Percentiles rank a stretch among this genome's conserved stretches.
Evolutionary conservation across 352 stramenopile genomes (phyloP).

Genomic region (Labyrinthula sp.): DNA sequence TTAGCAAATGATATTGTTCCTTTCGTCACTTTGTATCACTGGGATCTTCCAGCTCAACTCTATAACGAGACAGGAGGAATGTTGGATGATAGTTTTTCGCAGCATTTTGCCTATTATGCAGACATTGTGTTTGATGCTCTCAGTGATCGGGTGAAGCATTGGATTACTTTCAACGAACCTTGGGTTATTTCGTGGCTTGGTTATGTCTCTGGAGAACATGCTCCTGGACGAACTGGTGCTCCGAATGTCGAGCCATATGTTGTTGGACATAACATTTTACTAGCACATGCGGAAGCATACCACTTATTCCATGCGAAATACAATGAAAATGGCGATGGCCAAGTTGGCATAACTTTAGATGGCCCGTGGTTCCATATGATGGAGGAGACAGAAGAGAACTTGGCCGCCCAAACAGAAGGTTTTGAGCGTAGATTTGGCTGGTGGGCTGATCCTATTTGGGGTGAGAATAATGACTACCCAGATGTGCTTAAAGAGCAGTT

Average conservation of each 20-base stretch:
- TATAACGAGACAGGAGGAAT: conserved; percentile 55
- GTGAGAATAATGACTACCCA: conserved; percentile 65
- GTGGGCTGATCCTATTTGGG: conserved; percentile 71
- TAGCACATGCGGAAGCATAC: conserved; percentile 61
- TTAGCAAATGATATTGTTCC: conserved; percentile 50
- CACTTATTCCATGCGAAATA: conserved; percentile 56
- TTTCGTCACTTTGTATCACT: conserved; percentile 81
- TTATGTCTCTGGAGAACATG: conserved; percentile 59
- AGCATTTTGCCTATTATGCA: conserved; percentile 62
- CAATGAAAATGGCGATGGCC: conserved; percentile 37
- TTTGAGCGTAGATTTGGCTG: conserved; percentile 65
- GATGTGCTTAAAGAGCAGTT: conserved; percentile 57
- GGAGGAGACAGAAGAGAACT: conserved; percentile 36
- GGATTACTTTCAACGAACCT: conserved; percentile 82
- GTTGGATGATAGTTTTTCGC: conserved; percentile 40
- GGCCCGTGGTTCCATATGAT: conserved; percentile 58
- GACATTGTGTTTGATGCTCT: conserved; percentile 64
- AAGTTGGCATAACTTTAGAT: conserved; percentile 70
- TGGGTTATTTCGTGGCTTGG: conserved; percentile 56
- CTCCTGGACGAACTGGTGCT: conserved; percentile 40
- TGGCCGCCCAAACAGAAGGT: too few species aligned
- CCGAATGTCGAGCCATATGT: conserved; percentile 45
- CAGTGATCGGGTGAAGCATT: conserved; percentile 65
- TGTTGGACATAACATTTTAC: conserved; percentile 61
- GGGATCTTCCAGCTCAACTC: conserved; percentile 66